Evolutionary conservation across 768 basidiomycete species (phyloP), one percentile per base, ranked within the genome.

Genomic region (Suillus tomentosus): DNA sequence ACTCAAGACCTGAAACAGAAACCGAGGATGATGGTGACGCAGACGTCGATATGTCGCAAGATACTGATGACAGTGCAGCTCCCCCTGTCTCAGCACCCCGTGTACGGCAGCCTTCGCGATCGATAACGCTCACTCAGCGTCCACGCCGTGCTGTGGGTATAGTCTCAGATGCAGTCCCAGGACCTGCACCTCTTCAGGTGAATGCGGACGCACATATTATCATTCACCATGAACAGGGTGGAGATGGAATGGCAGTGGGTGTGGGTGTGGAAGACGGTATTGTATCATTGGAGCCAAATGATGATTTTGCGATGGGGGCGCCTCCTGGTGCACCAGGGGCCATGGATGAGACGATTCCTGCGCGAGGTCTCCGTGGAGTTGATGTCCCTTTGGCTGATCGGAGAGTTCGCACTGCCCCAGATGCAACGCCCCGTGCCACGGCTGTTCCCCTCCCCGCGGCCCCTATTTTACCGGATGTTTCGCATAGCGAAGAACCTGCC

Each of bases 251-350:
- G 10, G 72, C 76, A 9, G 74, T 75, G 36, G 84, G 85, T 0
- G 74, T 75, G 34, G 84, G 85, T 0, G 88, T 91, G 15, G 90
- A 91, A 62, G 90, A 90, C 65, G 91, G 89, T 1, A 87, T 93
- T 47, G 91, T 91, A 8, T 85, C 85, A 3, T 76, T 93, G 48
- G 90, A 92, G 47, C 83, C 85, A n/a, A 93, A 93, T 66, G 93
- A 95, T 68, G 91, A 92, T 73, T 91, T 94, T 67, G 91, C 89
- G 6, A 92, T 94, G 88, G 93, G 93, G 55, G 93, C 93, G 0
- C 93, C 93, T 2, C 94, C 94, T 10, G 92, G 92, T 45, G 92
- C 94, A n/a, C 93, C 93, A 0, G 93, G 93, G 58, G 93, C 92
- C 0, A 86, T 91, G 72, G 73, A 77, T n/a, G 73, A 73, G 43